phyloP scores from a whole-genome alignment of 352 stramenopile species.

The Poterioochromonas sp. region DNA sequence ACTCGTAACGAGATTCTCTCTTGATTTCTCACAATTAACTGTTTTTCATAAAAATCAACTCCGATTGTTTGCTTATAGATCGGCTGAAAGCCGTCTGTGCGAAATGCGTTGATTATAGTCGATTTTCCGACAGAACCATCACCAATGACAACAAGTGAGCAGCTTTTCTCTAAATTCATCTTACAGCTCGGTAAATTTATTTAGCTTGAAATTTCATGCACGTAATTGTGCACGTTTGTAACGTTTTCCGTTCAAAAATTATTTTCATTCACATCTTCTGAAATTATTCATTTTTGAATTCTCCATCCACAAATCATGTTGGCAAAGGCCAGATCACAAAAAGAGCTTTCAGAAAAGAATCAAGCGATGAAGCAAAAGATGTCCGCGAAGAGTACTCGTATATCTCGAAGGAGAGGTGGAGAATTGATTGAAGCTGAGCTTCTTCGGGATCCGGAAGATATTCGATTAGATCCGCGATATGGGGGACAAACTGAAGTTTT shows the following conservation, averaged over 20 bases:
- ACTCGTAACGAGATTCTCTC: constrained; percentile 69
- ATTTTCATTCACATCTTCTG: too few species aligned
- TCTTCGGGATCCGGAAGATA: neutral
- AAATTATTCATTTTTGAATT: too few species aligned
- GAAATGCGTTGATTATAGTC: constrained; percentile 72
- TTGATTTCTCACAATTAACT: constrained; percentile 36
- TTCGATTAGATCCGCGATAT: constrained; percentile 2
- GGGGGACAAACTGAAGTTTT: constrained; percentile 17
- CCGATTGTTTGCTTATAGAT: constrained; percentile 82
- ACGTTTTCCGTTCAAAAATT: too few species aligned
- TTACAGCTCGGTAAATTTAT: too few species aligned
- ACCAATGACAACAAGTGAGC: constrained; percentile 64
- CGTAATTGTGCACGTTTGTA: too few species aligned
- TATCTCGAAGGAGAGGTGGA: neutral
- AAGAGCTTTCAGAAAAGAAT: neutral
- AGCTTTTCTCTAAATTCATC: neutral
- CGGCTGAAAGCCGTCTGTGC: constrained; percentile 72
- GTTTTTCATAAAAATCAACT: constrained; percentile 77
- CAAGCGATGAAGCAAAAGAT: neutral
- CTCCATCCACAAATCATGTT: too few species aligned
- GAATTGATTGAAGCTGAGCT: neutral
- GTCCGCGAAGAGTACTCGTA: neutral
- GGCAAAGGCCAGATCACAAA: neutral
- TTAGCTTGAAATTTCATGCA: too few species aligned
- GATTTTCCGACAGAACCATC: constrained; percentile 79